Evolutionary conservation across 345 rosid species (phyloP).

Genomic region (Citrus australasica): DNA sequence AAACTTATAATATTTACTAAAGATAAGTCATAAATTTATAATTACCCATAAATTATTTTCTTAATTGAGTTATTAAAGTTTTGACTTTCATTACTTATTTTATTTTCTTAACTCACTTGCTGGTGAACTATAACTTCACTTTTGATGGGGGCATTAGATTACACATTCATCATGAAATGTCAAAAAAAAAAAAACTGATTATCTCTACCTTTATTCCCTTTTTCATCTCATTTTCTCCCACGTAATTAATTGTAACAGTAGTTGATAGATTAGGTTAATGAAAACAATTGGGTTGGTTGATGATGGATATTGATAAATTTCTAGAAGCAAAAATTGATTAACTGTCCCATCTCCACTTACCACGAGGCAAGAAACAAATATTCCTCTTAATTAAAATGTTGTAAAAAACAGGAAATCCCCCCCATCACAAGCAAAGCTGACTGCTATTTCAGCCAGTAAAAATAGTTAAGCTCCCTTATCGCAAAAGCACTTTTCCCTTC

Average conservation of each 20-base stretch:
- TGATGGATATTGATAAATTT: neutral
- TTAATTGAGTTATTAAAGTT: neutral
- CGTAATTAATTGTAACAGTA: constrained; percentile 7
- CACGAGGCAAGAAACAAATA: neutral
- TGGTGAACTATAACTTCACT: neutral
- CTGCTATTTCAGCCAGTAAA: neutral
- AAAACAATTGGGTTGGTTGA: constrained; percentile 34
- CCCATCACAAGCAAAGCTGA: neutral
- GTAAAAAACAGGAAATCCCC: neutral
- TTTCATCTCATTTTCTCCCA: neutral
- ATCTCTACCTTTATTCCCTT: neutral
- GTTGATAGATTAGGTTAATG: constrained; percentile 41
- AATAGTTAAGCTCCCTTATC: too few species aligned
- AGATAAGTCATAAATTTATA: neutral
- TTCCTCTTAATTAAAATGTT: neutral
- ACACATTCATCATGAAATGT: neutral
- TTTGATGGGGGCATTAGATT: neutral
- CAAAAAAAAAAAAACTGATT: neutral
- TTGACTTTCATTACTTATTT: neutral
- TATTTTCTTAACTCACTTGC: neutral
- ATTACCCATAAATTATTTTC: neutral
- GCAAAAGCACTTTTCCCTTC: too few species aligned
- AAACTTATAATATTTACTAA: neutral
- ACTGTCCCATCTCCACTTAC: constrained; percentile 21
- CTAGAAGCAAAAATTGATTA: constrained; percentile 9